Base-by-base conservation (phyloP, 495 filamentous ascomycete species). In the Polyplosphaeria fusca region DNA sequence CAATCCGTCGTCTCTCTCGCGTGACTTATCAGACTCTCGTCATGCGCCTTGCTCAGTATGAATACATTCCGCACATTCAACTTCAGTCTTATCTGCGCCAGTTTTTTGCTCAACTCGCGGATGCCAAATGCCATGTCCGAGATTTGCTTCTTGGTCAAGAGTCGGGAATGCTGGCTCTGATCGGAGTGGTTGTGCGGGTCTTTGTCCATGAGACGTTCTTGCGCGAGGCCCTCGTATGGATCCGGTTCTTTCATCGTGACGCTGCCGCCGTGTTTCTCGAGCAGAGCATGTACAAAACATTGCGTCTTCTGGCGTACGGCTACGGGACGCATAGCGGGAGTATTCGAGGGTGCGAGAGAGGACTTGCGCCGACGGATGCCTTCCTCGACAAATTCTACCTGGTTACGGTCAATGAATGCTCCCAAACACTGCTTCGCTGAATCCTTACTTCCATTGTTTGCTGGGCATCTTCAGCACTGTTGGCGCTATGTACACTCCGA, bases 111-210 rank as follows among this genome's bases (percentile, higher is more conserved):
- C 42, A 98, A 75, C 66, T 96, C 90, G 25, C 93, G 80, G 51
- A 98, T 91, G 20, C 91, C 91, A 82, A 88, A 89, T 0, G 91
- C 90, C 93, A 98, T 95, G 58, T 97, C 93, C 1, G 85, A 87
- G 28, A 98, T 76, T 70, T 98, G 89, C 55, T 84, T 86, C 72
- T 97, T 98, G 1, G 91, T 96, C 59, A 98, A 76, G 27, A 93
- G 79, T 13, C 84, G 69, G 22, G 83, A 86, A 50, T 83, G 75
- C 59, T 67, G 55, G 18, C 30, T 13, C 52, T 51, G 25, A 3
- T 54, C 46, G 19, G 27, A 35, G 12, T 47, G 25, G 24, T 37
- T 35, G 14, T 42, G 20, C 4, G 49, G 45, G 46, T 52, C 61
- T 51, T 76, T 76, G 46, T 75, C 73, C 22, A 74, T 62, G 24